These are phyloP conservation scores for Puccinia sorghi DNA, from an alignment of 1,284 basidiomycete species.

Conservation along the genomic window DNA sequence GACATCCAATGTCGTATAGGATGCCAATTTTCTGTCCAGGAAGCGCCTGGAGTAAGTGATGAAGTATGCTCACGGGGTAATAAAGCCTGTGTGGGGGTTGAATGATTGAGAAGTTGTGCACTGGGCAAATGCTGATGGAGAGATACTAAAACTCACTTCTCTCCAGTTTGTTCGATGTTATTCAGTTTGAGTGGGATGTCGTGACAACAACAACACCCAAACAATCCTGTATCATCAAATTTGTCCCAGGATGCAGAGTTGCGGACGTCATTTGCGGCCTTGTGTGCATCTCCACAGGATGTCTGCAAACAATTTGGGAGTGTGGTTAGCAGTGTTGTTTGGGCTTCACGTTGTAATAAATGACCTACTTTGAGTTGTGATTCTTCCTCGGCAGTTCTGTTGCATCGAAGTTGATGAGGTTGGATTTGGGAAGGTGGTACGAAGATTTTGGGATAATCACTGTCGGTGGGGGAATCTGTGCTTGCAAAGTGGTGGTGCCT, in stretches of 20 bases:
- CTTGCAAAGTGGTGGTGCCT: constrained; percentile 10
- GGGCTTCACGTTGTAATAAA: too few species aligned
- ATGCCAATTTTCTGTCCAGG: not conserved
- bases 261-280: not conserved
- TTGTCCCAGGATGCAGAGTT: constrained; percentile 9
- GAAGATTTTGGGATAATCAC: not conserved
- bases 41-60: not conserved
- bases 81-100: constrained; percentile 16
- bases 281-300: constrained; percentile 26
- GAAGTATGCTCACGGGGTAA: constrained; percentile 13
- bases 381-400: not conserved
- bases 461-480: not conserved
- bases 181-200: not conserved
- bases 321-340: too few species aligned
- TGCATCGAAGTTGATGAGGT: not conserved
- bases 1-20: constrained; percentile 23
- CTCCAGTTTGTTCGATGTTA: constrained; percentile 2
- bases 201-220: constrained; percentile 18
- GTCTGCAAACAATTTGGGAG: not conserved
- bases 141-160: constrained; percentile 28
- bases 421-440: not conserved
- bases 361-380: not conserved
- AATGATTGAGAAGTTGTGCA: too few species aligned
- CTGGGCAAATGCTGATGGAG: too few species aligned
- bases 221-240: constrained; percentile 28